Conservation (phyloP, 2,329 filamentous ascomycete species). For the Tolypocladium nubicola region DNA sequence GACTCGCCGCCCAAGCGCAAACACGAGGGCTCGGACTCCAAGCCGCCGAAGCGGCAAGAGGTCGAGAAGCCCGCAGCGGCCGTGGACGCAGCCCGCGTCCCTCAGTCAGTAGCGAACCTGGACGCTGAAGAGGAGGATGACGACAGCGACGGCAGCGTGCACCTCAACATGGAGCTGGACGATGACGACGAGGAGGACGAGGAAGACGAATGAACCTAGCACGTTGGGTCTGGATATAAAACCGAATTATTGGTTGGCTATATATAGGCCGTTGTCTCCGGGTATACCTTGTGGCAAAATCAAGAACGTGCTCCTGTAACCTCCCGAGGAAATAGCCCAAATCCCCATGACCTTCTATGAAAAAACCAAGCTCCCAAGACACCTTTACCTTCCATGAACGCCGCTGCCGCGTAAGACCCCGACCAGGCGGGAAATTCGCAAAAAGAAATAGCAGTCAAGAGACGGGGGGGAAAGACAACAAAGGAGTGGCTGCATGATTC, state of each 20-base stretch:
- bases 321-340: not conserved
- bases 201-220: conserved; percentile 5
- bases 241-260: not conserved
- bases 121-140: conserved; percentile 33
- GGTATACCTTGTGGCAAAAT: not conserved
- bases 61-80: conserved; percentile 16
- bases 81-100: conserved; percentile 2
- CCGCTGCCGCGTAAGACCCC: not conserved
- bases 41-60: conserved; percentile 29
- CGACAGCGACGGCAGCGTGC: conserved; percentile 42
- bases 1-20: conserved; percentile 26
- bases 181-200: conserved; percentile 28
- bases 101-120: conserved; percentile 9
- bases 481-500: conserved; percentile 15
- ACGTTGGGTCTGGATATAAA: not conserved
- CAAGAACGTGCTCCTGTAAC: not conserved
- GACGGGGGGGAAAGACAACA: not conserved
- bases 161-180: conserved; percentile 50
- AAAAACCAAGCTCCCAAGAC: no score
- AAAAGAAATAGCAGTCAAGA: not conserved
- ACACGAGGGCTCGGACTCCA: conserved; percentile 23
- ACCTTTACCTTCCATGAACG: not conserved
- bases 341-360: no score
- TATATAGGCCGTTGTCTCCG: not conserved
- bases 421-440: not conserved